Evolutionary conservation across 2,329 filamentous ascomycete genomes (phyloP), one percentile per base, ranked within the genome.

Genomic region (Nemania serpens): DNA sequence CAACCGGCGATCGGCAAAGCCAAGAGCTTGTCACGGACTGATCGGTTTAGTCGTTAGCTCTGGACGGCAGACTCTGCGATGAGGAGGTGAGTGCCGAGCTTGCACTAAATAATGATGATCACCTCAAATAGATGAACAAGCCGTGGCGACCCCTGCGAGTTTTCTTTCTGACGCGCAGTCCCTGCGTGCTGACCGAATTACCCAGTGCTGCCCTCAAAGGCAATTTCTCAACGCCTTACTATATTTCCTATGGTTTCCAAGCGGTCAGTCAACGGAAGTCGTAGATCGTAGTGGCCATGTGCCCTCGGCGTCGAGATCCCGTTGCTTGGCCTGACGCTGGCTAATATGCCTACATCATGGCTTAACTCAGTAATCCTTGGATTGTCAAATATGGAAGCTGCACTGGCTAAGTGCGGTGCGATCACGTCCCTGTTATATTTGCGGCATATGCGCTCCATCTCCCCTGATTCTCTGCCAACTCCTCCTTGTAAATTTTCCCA

Each of bases 1-100:
- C 43, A 61, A 58, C 59, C 54, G 54, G 37, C 46, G 59, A 61
- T 61, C 59, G 59, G 59, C 59, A 58, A 33, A 10, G 59, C 54
- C 59, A 61, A 61, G 54, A 12, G 29, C 34, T 43, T 43, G 18
- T 42, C 52, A 43, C 48, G 52, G 47, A 37, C 53, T 43, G 53
- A 9, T 36, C 58, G 17, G 53, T 29, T 52, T n/a, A 12, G 42
- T 36, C 34, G 37, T 20, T 29, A 5, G 15, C 18, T 33, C 20
- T 25, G 13, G 25, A 10, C n/a, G 20, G 15, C 33, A 39, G 41
- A 10, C 33, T 29, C 47, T 29, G 18, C 18, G 17, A 10, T 5
- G 41, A 37, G 5, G n/a, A 34, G 17, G 36, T 36, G 13, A 45
- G n/a, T 13, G 13, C 10, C 22, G 11, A 42, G 22, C 5, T 29